Conservation (phyloP, 2,329 filamentous ascomycete species). For the Dactylellina sp. region DNA sequence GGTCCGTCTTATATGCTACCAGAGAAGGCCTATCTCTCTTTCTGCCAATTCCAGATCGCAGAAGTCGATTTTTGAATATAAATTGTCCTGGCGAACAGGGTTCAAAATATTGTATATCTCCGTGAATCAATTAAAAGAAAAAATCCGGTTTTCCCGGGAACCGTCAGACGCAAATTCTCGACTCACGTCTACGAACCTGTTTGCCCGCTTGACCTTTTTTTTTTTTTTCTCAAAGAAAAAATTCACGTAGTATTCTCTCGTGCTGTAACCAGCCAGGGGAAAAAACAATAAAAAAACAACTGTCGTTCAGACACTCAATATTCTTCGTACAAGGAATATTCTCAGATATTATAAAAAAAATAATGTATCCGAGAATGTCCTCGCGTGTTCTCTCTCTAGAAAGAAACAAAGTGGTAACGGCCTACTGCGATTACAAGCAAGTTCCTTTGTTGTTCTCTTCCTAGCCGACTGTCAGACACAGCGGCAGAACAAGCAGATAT, state of each 20-base stretch:
- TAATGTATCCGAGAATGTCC: slow-evolving; percentile 29
- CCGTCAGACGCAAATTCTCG: slow-evolving; percentile 30
- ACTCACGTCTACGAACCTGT: slow-evolving; percentile 52
- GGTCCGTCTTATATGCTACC: slow-evolving; percentile 20
- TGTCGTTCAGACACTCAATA: slow-evolving; percentile 45
- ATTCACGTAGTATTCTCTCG: slow-evolving; percentile 49
- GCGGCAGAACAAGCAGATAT: slow-evolving; percentile 41
- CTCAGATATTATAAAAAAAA: slow-evolving; percentile 47
- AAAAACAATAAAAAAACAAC: slow-evolving; percentile 11
- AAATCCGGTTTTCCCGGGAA: slow-evolving; percentile 3
- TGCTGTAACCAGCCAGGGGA: slow-evolving; percentile 34
- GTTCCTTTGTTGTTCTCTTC: slow-evolving; percentile 28
- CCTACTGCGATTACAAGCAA: slow-evolving; percentile 57
- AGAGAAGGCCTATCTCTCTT: slow-evolving; percentile 15
- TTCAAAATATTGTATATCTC: slow-evolving; percentile 18
- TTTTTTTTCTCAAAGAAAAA: not conserved
- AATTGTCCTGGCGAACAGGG: slow-evolving; percentile 9
- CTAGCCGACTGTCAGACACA: slow-evolving; percentile 23
- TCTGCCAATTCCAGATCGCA: slow-evolving; percentile 26
- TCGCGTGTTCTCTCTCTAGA: slow-evolving; percentile 51
- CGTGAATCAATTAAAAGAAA: slow-evolving; percentile 35
- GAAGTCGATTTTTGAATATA: not conserved
- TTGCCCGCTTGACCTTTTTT: slow-evolving; percentile 19
- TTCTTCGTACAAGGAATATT: slow-evolving; percentile 42
- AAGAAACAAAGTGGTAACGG: slow-evolving; percentile 55